A percentile compares a stretch with the other conserved stretches of the same genome.
These are phyloP conservation scores for Boletus speciosus DNA, from an alignment of 768 basidiomycete species.

Conservation along the genomic window DNA sequence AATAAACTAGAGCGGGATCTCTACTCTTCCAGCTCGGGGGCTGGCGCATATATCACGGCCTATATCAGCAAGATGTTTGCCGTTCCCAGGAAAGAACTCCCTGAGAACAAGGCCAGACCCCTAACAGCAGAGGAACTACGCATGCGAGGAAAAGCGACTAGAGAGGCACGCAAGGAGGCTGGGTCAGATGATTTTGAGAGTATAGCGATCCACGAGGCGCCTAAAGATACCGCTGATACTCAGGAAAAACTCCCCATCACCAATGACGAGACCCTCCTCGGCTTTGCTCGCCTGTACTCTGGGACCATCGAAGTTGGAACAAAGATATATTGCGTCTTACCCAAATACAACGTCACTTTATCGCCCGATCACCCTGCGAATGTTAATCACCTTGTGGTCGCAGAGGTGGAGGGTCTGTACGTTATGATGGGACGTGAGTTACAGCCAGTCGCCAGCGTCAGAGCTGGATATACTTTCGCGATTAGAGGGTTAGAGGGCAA, in stretches of 20 bases:
- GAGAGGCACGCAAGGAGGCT: slow-evolving; percentile 38
- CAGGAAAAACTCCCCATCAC: neutral
- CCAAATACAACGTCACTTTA: slow-evolving; percentile 74
- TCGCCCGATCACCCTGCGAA: slow-evolving; percentile 68
- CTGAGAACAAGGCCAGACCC: slow-evolving; percentile 76
- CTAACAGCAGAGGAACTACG: slow-evolving; percentile 85
- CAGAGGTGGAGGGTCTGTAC: slow-evolving; percentile 76
- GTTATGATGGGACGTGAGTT: slow-evolving; percentile 98
- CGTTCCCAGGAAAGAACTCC: slow-evolving; percentile 73
- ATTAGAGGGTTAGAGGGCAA: slow-evolving; percentile 85
- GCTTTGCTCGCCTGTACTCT: slow-evolving; percentile 92
- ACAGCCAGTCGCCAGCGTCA: slow-evolving; percentile 75
- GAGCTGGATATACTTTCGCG: slow-evolving; percentile 93
- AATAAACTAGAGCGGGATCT: slow-evolving; percentile 83
- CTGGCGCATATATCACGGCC: slow-evolving; percentile 64
- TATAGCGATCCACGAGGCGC: slow-evolving; percentile 2
- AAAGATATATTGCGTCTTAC: slow-evolving; percentile 70
- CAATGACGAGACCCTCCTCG: slow-evolving; percentile 69
- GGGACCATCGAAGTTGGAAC: slow-evolving; percentile 71
- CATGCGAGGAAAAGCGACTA: slow-evolving; percentile 53
- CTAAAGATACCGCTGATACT: neutral
- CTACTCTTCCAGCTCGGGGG: slow-evolving; percentile 60
- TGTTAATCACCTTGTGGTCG: slow-evolving; percentile 53
- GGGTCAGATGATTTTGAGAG: slow-evolving; percentile 23
- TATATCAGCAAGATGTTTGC: slow-evolving; percentile 99